Base-by-base conservation (phyloP, 2,329 filamentous ascomycete species). In the Bipolaris victoriae region DNA sequence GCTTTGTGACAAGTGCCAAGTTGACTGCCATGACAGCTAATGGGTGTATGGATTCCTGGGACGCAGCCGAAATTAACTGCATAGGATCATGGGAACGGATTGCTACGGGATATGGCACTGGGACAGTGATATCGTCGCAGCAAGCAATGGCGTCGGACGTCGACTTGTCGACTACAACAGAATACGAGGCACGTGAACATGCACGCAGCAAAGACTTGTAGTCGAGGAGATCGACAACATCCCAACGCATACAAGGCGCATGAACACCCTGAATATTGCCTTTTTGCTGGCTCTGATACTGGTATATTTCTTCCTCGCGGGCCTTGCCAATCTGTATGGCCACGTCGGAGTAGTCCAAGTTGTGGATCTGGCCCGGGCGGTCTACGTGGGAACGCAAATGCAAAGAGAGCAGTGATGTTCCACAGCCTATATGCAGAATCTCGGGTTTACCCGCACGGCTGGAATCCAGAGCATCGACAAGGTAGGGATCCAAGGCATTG, bases 21-120 rank as follows among this genome's bases (percentile, higher is more conserved):
- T 80, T 74, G 2, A 79, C 66, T 13, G 76, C 76, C 40, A 79
- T 63, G 22, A 79, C 59, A 36, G 76, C 69, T 3, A 79, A 50
- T 16, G 77, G 77, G 50, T 79, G 74, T 3, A 78, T 61, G 37
- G 58, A 52, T 16, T 69, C 57, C 0, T 59, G 24, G 2, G 63
- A 58, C 36, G 55, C 33, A 6, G 58, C 33, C 5, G 61, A 1
- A 3, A 57, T 41, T 18, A 60, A n/a, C 5, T 55, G 7, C 16
- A 39, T 36, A 7, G 49, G 36, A 11, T 36, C 15, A 31, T 60
- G 44, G 10, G 60, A 45, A 16, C 52, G 24, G 6, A 62, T 61
- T 15, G 54, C 49, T 20, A 75, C 46, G 7, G 65, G 62, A 49
- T 76, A 76, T 1, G 76, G 75, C 2, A 75, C 50, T 5, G 61